Conservation (phyloP, 331 rosid species). For the Phaseolus coccineus region DNA sequence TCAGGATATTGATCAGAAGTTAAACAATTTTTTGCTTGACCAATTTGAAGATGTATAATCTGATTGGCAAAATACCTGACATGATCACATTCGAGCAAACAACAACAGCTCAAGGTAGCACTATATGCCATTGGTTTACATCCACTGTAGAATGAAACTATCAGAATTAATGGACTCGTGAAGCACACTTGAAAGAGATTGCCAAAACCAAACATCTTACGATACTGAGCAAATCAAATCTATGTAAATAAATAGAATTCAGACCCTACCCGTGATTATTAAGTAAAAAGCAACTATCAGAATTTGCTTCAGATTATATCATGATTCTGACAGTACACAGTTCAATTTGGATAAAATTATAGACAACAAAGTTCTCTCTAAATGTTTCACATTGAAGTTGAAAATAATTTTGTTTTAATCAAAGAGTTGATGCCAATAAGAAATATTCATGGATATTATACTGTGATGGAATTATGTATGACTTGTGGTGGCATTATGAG, state of each 20-base stretch:
- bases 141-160: not conserved
- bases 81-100: not conserved
- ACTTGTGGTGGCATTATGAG: slow-evolving; percentile 9
- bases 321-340: not conserved
- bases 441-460: too few relatives aligned
- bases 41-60: not conserved
- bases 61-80: not conserved
- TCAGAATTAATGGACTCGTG: not conserved
- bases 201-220: not conserved
- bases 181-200: too few relatives aligned
- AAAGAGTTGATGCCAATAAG: too few relatives aligned
- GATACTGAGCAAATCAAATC: not conserved
- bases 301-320: not conserved
- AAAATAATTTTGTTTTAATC: too few relatives aligned
- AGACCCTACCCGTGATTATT: slow-evolving; percentile 20
- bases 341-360: too few relatives aligned
- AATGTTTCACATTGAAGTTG: too few relatives aligned
- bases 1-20: not conserved
- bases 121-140: not conserved
- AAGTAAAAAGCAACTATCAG: not conserved
- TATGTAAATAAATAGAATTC: slow-evolving; percentile 2
- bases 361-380: too few relatives aligned
- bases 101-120: not conserved
- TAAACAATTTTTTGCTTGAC: not conserved
- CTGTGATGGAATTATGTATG: slow-evolving; percentile 8